A percentile compares a stretch with the other conserved stretches of the same genome.
Conservation (phyloP, 768 basidiomycete genomes). For the Boletus huronensis region DNA sequence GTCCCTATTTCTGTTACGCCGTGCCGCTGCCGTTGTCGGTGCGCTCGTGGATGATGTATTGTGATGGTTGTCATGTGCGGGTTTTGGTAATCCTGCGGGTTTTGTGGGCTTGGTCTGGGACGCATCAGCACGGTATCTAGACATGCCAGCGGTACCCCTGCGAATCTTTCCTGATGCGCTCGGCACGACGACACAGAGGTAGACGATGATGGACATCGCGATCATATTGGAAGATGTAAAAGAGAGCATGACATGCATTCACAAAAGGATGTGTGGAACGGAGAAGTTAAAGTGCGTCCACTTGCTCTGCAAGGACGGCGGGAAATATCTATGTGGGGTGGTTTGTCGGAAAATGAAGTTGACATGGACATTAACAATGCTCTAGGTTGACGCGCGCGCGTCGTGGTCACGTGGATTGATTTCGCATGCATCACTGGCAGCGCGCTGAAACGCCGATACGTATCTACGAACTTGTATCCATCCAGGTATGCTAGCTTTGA, state of each 20-base stretch:
- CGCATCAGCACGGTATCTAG: slow-evolving; percentile 3
- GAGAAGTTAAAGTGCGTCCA: neutral
- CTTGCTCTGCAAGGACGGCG: slow-evolving; percentile 19
- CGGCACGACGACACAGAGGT: slow-evolving; percentile 4
- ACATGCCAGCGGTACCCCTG: neutral
- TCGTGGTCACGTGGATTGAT: slow-evolving; percentile 23
- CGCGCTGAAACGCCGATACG: too few relatives aligned
- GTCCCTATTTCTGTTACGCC: neutral
- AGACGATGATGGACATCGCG: slow-evolving; percentile 10
- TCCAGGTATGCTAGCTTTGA: too few relatives aligned
- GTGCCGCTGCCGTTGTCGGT: neutral
- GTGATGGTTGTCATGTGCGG: neutral
- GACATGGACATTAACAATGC: neutral
- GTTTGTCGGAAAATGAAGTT: neutral
- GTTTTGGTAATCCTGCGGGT: neutral
- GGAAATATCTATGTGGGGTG: neutral
- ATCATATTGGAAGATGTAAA: slow-evolving; percentile 11
- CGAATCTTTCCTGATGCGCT: slow-evolving; percentile 3
- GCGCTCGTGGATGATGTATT: slow-evolving; percentile 5
- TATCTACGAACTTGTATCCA: too few relatives aligned
- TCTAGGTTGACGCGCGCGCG: neutral
- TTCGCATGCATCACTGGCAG: too few relatives aligned
- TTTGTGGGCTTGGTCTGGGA: neutral
- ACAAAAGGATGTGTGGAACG: neutral
- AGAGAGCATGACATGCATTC: slow-evolving; percentile 4